Evolutionary conservation across 306 rosid genomes (phyloP), one percentile per base, ranked within the genome.

Genomic region (Medicago truncatula): DNA sequence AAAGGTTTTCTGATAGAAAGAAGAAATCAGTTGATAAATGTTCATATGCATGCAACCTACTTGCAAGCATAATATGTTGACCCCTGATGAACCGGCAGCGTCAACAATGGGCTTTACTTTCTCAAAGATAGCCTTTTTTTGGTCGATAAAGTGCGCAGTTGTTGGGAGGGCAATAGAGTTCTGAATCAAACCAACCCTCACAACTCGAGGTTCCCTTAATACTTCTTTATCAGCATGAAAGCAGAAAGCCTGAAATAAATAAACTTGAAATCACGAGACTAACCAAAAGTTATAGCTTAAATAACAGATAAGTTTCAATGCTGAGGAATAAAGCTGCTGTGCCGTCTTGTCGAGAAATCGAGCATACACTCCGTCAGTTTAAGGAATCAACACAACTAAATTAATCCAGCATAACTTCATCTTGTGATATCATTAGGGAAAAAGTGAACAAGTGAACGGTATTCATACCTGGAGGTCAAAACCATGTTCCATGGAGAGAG

Each of bases 101-200:
- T 92, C 96, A 52, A 95, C 89, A 15, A 95, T 87, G 64, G 92
- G 92, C 88, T 79, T 85, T 75, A 92, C 54, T 84, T 92, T 95
- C 68, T 80, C 78, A 77, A 86, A 84, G 82, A 95, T 85, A 34
- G 92, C 97, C 83, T 80, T 78, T 81, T 90, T 95, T 68, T 95
- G 96, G 76, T 92, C 91, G 31, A 34, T 66, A 75, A 95, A 86
- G 57, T 86, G 87, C 71, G 91, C 88, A 74, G 89, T 85, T 65
- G 97, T 92, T 46, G 95, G 96, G 82, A 95, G 89, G 64, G 80
- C 84, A 68, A 87, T 85, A 31, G 97, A 92, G 84, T 92, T 90
- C 67, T 95, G 97, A 83, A 95, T 86, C 75, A 95, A 87, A 66
- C 98, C 98, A 81, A 92, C 96, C 86, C 97, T 90, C 23, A 92